A percentile compares a stretch with the other conserved stretches of the same genome.
Conservation (phyloP, 148 eudicot species). For the Rhododendron henanense region DNA sequence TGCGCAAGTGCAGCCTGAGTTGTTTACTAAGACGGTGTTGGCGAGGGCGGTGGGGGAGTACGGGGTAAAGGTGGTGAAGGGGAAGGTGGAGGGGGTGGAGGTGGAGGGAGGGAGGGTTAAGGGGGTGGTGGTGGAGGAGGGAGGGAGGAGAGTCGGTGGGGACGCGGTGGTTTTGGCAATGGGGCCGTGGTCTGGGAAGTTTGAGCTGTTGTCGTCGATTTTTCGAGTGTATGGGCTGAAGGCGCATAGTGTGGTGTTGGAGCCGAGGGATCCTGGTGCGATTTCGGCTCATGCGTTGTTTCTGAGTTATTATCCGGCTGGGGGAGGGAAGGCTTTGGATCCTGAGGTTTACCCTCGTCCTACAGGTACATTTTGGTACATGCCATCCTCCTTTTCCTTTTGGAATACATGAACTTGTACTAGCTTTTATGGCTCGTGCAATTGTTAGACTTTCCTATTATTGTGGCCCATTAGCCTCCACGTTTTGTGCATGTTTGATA, state of each 20-base stretch:
- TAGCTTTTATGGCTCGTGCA: background rate
- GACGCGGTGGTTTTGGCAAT: constrained; percentile 79
- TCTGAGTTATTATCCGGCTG: constrained; percentile 50
- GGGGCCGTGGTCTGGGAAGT: constrained; percentile 77
- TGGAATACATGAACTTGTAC: background rate
- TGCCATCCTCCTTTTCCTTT: background rate
- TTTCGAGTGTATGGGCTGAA: constrained; percentile 75
- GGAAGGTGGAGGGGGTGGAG: constrained; percentile 51
- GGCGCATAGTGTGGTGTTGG: constrained; percentile 78
- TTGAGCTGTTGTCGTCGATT: constrained; percentile 39
- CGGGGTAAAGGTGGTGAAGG: constrained; percentile 67
- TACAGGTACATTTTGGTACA: constrained; percentile 39
- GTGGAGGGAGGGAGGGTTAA: constrained; percentile 24
- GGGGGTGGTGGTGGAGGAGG: constrained; percentile 49
- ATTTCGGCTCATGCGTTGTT: constrained; percentile 75
- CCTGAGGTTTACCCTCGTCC: constrained; percentile 95
- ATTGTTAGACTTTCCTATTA: no score
- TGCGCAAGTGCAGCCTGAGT: constrained; percentile 79
- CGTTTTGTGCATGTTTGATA: no score
- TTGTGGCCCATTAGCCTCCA: no score
- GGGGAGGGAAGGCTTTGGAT: constrained; percentile 57
- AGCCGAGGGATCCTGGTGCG: constrained; percentile 50
- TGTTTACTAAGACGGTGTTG: constrained; percentile 60
- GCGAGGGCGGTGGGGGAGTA: constrained; percentile 56
- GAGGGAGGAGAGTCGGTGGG: constrained; percentile 45